These are phyloP conservation scores for Suhomyces sp. DNA, from an alignment of 805 yeast genomes.

Conservation along the genomic window DNA sequence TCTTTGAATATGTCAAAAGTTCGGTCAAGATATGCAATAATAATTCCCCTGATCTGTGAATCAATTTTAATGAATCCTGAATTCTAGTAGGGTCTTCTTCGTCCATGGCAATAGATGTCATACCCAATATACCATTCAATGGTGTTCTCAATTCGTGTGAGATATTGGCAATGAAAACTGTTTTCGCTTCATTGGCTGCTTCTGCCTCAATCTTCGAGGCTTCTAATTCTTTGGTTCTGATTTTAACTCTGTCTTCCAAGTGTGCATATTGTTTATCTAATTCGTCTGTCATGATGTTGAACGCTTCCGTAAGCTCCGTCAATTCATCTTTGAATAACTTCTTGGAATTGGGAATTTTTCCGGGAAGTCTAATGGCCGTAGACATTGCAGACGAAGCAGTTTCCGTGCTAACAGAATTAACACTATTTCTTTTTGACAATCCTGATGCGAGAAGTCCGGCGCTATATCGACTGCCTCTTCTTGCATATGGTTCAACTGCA, in stretches of 20 bases:
- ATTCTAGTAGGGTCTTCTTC: conserved; percentile 70
- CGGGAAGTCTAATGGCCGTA: conserved; percentile 41
- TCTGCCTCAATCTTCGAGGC: conserved; percentile 88
- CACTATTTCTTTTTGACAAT: conserved; percentile 19
- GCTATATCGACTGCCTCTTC: background rate
- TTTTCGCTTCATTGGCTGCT: conserved; percentile 94
- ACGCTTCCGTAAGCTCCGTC: conserved; percentile 83
- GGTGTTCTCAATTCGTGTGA: conserved; percentile 96
- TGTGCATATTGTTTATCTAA: conserved; percentile 79
- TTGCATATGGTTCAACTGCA: too few species aligned
- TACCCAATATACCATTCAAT: conserved; percentile 90
- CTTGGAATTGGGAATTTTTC: conserved; percentile 33
- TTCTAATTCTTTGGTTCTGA: conserved; percentile 84
- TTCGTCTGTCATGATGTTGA: conserved; percentile 88
- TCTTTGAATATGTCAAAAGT: conserved; percentile 86
- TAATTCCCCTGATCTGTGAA: conserved; percentile 88
- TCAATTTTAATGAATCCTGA: conserved; percentile 73
- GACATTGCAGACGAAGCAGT: conserved; percentile 40
- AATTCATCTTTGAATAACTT: conserved; percentile 76
- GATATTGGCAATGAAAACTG: conserved; percentile 87
- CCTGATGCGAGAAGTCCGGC: too few species aligned
- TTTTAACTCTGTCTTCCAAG: conserved; percentile 83
- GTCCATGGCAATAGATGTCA: conserved; percentile 92
- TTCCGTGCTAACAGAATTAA: conserved; percentile 30
- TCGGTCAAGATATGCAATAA: conserved; percentile 88